These are phyloP conservation scores for Chrysoporthe cubensis DNA, from an alignment of 2,329 filamentous ascomycete species.

Conservation along the genomic window DNA sequence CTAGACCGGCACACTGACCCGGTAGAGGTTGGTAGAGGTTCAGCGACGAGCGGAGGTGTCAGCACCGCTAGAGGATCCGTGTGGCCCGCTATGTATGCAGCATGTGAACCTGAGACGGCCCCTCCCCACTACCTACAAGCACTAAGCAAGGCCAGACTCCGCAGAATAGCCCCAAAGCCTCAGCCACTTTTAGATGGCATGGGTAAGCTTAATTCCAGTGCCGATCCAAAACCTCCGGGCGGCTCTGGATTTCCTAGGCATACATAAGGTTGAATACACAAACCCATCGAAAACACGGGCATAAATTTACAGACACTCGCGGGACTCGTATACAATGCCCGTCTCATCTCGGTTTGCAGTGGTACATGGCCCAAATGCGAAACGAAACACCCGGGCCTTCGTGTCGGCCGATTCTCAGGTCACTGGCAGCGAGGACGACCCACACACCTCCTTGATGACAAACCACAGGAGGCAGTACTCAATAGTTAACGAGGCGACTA, in stretches of 20 bases:
- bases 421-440: not conserved
- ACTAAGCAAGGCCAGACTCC: not conserved
- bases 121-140: not conserved
- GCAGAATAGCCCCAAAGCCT: not conserved
- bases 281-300: not conserved
- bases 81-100: not conserved
- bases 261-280: not conserved
- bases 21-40: not conserved
- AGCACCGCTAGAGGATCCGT: constrained; percentile 3
- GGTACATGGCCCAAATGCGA: not conserved
- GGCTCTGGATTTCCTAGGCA: not conserved
- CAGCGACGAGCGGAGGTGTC: not conserved
- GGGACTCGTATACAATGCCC: not conserved
- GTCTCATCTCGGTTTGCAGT: constrained; percentile 9
- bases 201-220: too few species aligned
- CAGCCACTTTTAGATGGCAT: not conserved
- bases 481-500: not conserved
- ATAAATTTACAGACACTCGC: not conserved
- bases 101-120: constrained; percentile 4
- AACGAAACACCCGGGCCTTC: constrained; percentile 10
- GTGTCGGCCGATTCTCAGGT: constrained; percentile 1
- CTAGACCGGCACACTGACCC: too few species aligned
- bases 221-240: not conserved
- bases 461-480: not conserved
- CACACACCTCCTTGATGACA: constrained; percentile 5